Base-by-base conservation (phyloP, 2,329 filamentous ascomycete species). In the Nothopassalora personata region DNA sequence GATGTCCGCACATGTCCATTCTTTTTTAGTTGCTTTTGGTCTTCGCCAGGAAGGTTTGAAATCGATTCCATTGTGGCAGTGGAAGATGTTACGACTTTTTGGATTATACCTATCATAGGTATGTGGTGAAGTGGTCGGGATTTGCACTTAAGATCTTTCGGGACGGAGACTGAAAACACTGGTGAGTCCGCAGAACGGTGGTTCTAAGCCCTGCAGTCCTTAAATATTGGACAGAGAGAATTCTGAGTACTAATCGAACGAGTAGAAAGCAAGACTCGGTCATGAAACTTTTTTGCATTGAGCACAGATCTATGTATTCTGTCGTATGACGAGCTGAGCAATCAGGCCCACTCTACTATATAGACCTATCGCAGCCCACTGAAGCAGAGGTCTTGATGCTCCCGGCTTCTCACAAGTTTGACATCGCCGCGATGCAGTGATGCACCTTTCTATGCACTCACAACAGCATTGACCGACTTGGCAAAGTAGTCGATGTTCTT, bases 401-500 rank as follows among this genome's bases (percentile, higher is more conserved):
- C 23, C 23, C 23, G 36, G 5, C 36, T 34, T 34, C 11, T 34
- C 5, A 11, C 31, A 8, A 34, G 7, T 8, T 9, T 5, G 31
- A 2, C 11, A 2, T 34, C 5, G 7, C 8, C 8, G 11, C 11
- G 31, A 34, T 34, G 31, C 31, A 34, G 23, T 2, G 2, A 34
- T 8, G 4, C 8, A 43, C 27, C 30, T 34, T n/a, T 34, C n/a
- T 18, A 51, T 15, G 49, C 9, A 18, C 83, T 78, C 28, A 97
- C 90, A 33, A 93, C 89, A 75, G 88, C 88, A 73, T 97, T 88
- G 11, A 97, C 84, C 0, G 93, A 91, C 75, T 89, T 86, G 51
- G 92, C 94, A 70, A 97, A 89, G 77, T 97, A 96, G 57, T 96
- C 91, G 60, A 97, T 82, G 73, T 97, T 99, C 70, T 87, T 79